phyloP scores from a whole-genome alignment of 306 rosid genomes.

The Glycine latifolia region DNA sequence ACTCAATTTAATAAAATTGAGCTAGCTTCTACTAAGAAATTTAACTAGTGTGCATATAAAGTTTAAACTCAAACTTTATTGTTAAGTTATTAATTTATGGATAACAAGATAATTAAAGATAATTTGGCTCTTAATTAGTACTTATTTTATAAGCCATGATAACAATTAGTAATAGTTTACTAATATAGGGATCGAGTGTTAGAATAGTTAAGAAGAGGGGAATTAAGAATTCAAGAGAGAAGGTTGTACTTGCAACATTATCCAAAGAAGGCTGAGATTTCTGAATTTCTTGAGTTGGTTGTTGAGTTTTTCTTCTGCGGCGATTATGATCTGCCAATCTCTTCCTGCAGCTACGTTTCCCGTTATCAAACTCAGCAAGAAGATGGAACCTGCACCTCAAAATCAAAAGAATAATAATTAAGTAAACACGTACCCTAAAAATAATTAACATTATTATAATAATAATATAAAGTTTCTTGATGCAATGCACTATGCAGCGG shows the following conservation, averaged over 20 bases:
- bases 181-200: neutral
- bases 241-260: constrained; percentile 58
- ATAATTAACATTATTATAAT: neutral
- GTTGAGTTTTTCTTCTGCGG: constrained; percentile 91
- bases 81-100: neutral
- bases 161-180: neutral
- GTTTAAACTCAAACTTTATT: too few relatives aligned
- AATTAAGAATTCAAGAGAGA: neutral
- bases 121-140: neutral
- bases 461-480: constrained; percentile 9
- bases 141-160: neutral
- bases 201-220: neutral
- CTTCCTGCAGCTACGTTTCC: constrained; percentile 98
- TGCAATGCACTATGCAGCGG: constrained; percentile 29
- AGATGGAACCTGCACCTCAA: constrained; percentile 76
- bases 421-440: neutral
- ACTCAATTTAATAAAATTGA: neutral
- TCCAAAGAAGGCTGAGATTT: constrained; percentile 58
- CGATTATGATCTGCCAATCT: constrained; percentile 98
- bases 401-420: neutral
- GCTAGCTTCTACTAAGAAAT: neutral
- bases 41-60: neutral
- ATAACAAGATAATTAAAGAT: neutral
- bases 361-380: constrained; percentile 92
- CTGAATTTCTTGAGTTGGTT: constrained; percentile 59